Percentiles rank a stretch among this genome's conserved stretches.
Conservation (phyloP, 306 rosid species). For the Oemleria cerasiformis region DNA sequence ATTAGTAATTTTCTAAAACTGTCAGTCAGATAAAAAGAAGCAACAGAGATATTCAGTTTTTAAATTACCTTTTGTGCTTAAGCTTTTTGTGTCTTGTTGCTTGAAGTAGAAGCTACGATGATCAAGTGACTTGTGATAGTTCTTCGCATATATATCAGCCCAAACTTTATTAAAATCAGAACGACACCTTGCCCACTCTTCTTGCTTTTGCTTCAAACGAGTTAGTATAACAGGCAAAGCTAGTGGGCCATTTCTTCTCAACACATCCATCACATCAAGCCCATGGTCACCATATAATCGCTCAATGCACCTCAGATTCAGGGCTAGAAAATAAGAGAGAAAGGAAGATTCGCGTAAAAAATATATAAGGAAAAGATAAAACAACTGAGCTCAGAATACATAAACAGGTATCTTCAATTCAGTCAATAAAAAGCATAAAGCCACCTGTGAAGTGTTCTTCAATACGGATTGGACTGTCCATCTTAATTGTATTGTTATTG, state of each 20-base stretch:
- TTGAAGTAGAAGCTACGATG: conserved; percentile 99
- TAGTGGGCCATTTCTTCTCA: conserved; percentile 75
- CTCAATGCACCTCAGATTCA: conserved; percentile 91
- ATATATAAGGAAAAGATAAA: conserved; percentile 9
- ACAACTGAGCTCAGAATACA: conserved; percentile 14
- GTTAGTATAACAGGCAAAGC: conserved; percentile 92
- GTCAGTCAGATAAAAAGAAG: neutral
- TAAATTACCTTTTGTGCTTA: conserved; percentile 85
- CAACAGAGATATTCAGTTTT: neutral
- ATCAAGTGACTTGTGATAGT: conserved; percentile 97
- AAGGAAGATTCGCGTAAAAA: conserved; percentile 23
- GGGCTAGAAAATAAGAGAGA: conserved; percentile 43
- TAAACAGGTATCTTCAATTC: conserved; percentile 21
- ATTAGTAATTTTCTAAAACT: neutral
- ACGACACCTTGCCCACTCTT: conserved; percentile 96
- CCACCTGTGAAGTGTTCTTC: conserved; percentile 94
- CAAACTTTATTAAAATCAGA: conserved; percentile 94
- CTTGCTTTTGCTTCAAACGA: conserved; percentile 97
- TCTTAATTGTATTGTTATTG: conserved; percentile 61
- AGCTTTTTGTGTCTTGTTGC: conserved; percentile 93
- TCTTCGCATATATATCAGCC: conserved; percentile 96
- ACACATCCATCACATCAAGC: conserved; percentile 92
- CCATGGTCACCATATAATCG: conserved; percentile 99
- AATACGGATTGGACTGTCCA: conserved; percentile 62
- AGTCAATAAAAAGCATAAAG: conserved; percentile 21